Base-by-base conservation (phyloP, 345 rosid species). In the Salix exigua region DNA sequence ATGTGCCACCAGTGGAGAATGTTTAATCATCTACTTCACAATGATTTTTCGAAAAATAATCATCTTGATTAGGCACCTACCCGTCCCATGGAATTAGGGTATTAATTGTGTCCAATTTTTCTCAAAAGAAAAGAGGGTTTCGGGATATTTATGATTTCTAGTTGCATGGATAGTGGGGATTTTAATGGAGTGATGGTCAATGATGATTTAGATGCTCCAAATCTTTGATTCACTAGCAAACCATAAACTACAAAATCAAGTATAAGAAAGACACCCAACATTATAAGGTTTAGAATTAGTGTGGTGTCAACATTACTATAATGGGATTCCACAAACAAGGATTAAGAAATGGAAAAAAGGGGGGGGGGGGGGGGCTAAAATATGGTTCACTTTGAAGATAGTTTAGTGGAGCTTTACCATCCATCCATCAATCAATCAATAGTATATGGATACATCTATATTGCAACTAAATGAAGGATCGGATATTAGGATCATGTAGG, bases 351-450 rank as follows among this genome's bases (percentile, higher is more conserved):
- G 14, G 4, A 1, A 4, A n/a, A 28, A 21, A 31, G 2, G 3
- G 10, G 6, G 26, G 55, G 10, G 6, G 26, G 55, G n/a, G 19
- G 26, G 26, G 26, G 0, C 62, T n/a, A 9, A 58, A 9, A 58
- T 8, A n/a, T 10, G 62, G 28, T 14, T 38, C 30, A 35, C 18
- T 62, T 26, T 9, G 23, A 42, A 26, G 68, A 42, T 38, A 62
- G 33, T 25, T 62, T 40, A 62, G 68, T 73, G 76, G 68, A 61
- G 68, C 68, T 38, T 26, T 18, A 18, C 26, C 76, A 25, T 61
- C 38, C 10, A 72, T 38, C 26, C 76, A 25, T 61, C 38, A 18
- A 72, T 38, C n/a, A 26, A 72, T 38, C n/a, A 72, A 33, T 21
- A 9, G 7, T 5, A 35, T 4, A 53, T 19, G 4, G 28, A 23